phyloP scores from a whole-genome alignment of 2,329 filamentous ascomycete genomes.

The Botrytis tulipae region DNA sequence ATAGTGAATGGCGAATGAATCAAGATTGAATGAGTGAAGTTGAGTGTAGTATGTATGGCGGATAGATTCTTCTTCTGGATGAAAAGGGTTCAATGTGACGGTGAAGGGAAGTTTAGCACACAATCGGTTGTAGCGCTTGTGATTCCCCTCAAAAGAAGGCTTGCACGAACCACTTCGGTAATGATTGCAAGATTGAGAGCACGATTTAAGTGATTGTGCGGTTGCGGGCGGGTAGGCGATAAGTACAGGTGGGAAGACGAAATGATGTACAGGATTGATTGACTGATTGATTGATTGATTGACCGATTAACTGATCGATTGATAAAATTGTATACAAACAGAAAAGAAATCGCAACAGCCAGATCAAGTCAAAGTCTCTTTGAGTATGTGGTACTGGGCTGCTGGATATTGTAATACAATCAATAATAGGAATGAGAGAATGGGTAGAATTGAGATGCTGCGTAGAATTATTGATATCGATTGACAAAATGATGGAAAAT shows the following conservation, averaged over 20 bases:
- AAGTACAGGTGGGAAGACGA: not conserved
- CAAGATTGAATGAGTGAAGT: slow-evolving; percentile 33
- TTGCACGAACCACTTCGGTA: slow-evolving; percentile 13
- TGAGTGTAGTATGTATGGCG: slow-evolving; percentile 24
- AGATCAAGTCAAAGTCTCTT: not conserved
- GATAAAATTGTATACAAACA: not conserved
- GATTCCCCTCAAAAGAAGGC: slow-evolving; percentile 1
- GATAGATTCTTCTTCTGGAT: slow-evolving; percentile 9
- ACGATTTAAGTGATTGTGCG: not conserved
- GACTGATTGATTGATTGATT: not conserved
- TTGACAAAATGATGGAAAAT: not conserved
- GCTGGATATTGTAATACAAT: not conserved
- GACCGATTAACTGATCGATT: not conserved
- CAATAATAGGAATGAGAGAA: not conserved
- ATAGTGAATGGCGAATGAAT: not conserved
- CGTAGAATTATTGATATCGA: not conserved
- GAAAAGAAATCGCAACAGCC: not conserved
- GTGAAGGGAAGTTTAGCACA: slow-evolving; percentile 23
- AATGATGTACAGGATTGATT: not conserved
- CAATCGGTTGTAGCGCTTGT: slow-evolving; percentile 31
- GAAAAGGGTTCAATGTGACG: slow-evolving; percentile 22
- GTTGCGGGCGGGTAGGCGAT: slow-evolving; percentile 6
- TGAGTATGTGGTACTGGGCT: not conserved
- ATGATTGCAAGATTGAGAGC: slow-evolving; percentile 1
- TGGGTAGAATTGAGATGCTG: not conserved